Base-by-base conservation (phyloP, 768 basidiomycete genomes). In the Kondoa subrosea region DNA sequence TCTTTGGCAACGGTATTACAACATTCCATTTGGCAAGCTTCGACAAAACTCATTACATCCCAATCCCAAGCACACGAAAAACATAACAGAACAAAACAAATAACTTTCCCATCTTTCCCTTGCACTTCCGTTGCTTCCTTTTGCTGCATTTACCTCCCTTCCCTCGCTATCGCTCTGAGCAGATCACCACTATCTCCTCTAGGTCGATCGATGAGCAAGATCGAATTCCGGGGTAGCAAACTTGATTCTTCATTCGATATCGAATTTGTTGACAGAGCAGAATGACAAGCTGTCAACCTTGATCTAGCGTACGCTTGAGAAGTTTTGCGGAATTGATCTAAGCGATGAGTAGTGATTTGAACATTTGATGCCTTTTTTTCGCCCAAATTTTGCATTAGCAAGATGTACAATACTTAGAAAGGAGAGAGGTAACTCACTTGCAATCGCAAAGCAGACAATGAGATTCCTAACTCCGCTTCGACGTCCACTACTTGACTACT, bases 181-280 rank as follows among this genome's bases (percentile, higher is more conserved):
- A 50, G 8, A 50, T 50, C 40, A 8, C 40, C 40, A 50, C 12
- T 8, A 21, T 50, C n/a, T n/a, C n/a, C n/a, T n/a, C n/a, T n/a
- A n/a, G n/a, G n/a, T n/a, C n/a, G n/a, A n/a, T n/a, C n/a, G n/a
- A n/a, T n/a, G n/a, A n/a, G n/a, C n/a, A n/a, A n/a, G n/a, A n/a
- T n/a, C n/a, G n/a, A n/a, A n/a, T n/a, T n/a, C n/a, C n/a, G n/a
- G n/a, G n/a, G n/a, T n/a, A 50, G 40, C 40, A 50, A 50, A 8
- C 12, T 8, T 50, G 40, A 21, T 21, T 50, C 40, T 50, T 50
- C 21, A 50, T 50, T 50, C 12, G 21, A 21, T n/a, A n/a, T n/a
- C n/a, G n/a, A n/a, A n/a, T 59, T 59, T 27, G 61, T 31, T 32
- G 30, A 16, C 61, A 63, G 61, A 63, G 58, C 58, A 15, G 58